Conservation (phyloP, 305 asterid species). For the Fraxinus latifolia region DNA sequence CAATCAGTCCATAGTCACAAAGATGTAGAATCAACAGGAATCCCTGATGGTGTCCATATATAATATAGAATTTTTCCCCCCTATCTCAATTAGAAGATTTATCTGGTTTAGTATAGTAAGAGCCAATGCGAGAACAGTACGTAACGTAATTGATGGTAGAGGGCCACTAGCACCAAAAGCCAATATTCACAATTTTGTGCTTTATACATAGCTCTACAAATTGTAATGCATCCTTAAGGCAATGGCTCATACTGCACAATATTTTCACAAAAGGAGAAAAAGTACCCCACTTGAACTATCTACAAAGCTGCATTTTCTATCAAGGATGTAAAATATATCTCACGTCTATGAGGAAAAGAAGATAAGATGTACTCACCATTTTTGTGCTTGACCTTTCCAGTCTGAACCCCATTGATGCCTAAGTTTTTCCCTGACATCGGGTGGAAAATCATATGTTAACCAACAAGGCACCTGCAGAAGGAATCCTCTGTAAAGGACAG, state of each 20-base stretch:
- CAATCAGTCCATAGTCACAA: not conserved
- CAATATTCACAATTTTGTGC: not conserved
- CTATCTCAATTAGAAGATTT: not conserved
- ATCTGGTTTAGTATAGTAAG: not conserved
- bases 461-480: slow-evolving; percentile 72
- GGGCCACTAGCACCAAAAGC: not conserved
- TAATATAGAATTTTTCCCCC: not conserved
- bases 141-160: not conserved
- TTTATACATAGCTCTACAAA: not conserved
- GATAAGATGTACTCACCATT: slow-evolving; percentile 52
- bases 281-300: not conserved
- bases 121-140: not conserved
- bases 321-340: not conserved
- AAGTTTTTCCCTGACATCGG: slow-evolving; percentile 70
- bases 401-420: slow-evolving; percentile 82
- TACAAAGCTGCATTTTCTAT: not conserved
- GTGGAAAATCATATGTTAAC: slow-evolving; percentile 93
- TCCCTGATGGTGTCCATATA: not conserved
- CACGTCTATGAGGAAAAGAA: slow-evolving; percentile 13
- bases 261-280: not conserved
- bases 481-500: slow-evolving; percentile 24
- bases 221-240: not conserved
- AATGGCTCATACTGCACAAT: not conserved
- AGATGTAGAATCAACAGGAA: not conserved
- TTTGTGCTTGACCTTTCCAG: slow-evolving; percentile 99